Evolutionary conservation across 257 asterid genomes (phyloP), one percentile per base, ranked within the genome.

Genomic region (Penstemon davidsonii): DNA sequence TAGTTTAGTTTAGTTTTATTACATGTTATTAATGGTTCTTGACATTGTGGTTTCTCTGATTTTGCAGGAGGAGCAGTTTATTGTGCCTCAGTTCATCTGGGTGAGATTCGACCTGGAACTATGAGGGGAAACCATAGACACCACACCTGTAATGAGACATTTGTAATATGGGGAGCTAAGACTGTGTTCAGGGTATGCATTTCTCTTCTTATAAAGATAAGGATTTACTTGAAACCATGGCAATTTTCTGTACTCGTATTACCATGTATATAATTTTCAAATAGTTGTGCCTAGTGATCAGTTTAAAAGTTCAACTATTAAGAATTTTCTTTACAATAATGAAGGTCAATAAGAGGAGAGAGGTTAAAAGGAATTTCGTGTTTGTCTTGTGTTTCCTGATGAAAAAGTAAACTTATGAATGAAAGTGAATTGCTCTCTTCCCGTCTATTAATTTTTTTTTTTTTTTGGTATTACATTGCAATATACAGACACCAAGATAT

Each of bases 161-260:
- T 93, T 69, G 84, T 93, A 6, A 79, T 93, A 66, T 93, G 98
- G 98, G 98, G 98, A 77, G 98, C 98, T 57, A 86, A 84, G 82
- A 93, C 97, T 45, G 64, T 90, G 65, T 87, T 86, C 73, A 80
- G 97, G 92, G 98, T 93, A 85, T 73, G 82, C 58, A 7, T 73
- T 55, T 45, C 40, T 58, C 62, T 74, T 66, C 75, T 54, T 49
- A 42, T 53, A 36, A 10, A 51, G 36, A 37, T 64, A 15, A 42
- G 53, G 33, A 60, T 66, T 58, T 38, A 10, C 7, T 60, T 25
- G 10, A 15, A 11, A 5, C 33, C 47, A 8, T 55, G 8, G 55
- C 54, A 43, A 25, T 51, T 43, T 60, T 9, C 3, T 49, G 38
- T 25, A 0, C 54, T 36, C 67, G 33, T 57, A 50, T 42, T 43